A percentile compares a stretch with the other conserved stretches of the same genome.
phyloP scores from a whole-genome alignment of 208 protist genomes.

The Porcisia hertigi region DNA sequence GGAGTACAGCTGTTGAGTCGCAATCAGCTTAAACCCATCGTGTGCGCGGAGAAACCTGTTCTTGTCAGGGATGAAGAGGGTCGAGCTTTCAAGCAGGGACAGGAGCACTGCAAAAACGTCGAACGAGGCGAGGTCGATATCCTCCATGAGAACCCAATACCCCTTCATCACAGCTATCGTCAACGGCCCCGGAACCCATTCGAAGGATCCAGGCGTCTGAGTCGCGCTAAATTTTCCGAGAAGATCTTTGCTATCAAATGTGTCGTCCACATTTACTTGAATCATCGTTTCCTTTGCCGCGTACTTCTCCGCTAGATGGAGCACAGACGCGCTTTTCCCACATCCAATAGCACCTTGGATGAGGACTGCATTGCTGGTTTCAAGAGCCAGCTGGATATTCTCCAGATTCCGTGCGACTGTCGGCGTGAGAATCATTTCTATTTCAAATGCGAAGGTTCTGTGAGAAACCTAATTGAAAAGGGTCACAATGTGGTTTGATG shows the following conservation, averaged over 20 bases:
- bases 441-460: neutral
- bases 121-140: constrained; percentile 98
- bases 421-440: constrained; percentile 66
- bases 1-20: constrained; percentile 79
- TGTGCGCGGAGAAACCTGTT: constrained; percentile 90
- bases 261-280: constrained; percentile 96
- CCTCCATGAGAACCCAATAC: constrained; percentile 99
- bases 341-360: constrained; percentile 88
- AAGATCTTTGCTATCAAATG: constrained; percentile 98
- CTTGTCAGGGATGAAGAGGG: constrained; percentile 96
- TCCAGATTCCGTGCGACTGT: constrained; percentile 68
- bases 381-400: constrained; percentile 60
- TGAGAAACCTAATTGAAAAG: neutral
- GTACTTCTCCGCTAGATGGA: constrained; percentile 60
- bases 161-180: constrained; percentile 96
- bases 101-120: constrained; percentile 98
- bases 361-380: constrained; percentile 74
- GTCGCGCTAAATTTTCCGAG: constrained; percentile 99
- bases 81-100: constrained; percentile 95
- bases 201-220: constrained; percentile 97
- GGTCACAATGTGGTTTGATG: neutral
- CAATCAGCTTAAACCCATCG: constrained; percentile 88
- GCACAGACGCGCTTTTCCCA: constrained; percentile 78
- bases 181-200: constrained; percentile 97
- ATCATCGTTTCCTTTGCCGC: constrained; percentile 76